Evolutionary conservation across 192 early-diverging fungal genomes (phyloP), one percentile per base, ranked within the genome.

Genomic region (Gonapodya prolifera): DNA sequence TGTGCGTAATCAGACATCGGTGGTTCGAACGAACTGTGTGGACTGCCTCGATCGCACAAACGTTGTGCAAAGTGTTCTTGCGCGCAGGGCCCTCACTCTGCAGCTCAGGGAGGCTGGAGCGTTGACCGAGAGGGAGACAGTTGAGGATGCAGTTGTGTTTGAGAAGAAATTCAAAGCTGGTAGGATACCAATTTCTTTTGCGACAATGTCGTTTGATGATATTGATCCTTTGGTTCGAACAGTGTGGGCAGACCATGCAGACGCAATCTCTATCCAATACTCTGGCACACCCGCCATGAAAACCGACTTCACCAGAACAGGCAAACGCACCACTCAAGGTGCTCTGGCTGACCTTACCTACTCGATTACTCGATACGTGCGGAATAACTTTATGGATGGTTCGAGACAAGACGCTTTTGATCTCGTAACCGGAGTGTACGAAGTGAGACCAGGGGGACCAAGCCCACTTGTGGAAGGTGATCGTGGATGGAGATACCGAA

Each of bases 21-120:
- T 97, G 17, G 85, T 96, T 34, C 92, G 98, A 71, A 92, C 96
- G 0, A 99, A 99, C 83, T 99, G 98, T 83, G 97, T 99, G 92
- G 98, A 99, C 84, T 99, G 98, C 82, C 84, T 99, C 35, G 98
- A 99, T 81, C 91, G 98, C 79, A 99, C 98, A 33, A 99, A 99
- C 80, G 97, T 99, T 30, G 96, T 98, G 28, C 98, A 99, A 81
- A 92, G 91, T 31, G 92, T 96, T 34, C 82, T 99, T 34, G 94
- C 96, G 16, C 87, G 91, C 32, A 83, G 81, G 70, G 81, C 92
- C 0, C 85, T 99, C 73, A 88, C 87, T 35, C 78, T 81, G 70
- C 94, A 97, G 85, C 85, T 99, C 32, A 85, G 88, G 2, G 87
- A 90, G 28, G 76, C 90, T 8, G 87, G 86, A 35, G 84, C 95